Conservation (phyloP, 2,329 filamentous ascomycete genomes). For the Fusarium aywerte region DNA sequence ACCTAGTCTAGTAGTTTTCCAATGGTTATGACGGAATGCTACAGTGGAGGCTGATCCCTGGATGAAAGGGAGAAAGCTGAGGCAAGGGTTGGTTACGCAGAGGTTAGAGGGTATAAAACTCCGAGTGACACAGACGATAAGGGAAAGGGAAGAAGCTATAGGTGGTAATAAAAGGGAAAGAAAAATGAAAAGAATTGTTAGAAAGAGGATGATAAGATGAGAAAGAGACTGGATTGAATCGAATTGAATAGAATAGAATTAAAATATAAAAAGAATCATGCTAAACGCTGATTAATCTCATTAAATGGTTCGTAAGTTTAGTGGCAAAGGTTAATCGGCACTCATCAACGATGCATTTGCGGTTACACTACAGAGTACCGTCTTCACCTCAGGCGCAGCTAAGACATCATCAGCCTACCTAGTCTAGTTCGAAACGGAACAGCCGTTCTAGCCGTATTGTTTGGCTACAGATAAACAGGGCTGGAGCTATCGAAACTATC, state of each 20-base stretch:
- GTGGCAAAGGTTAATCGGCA: slow-evolving; percentile 27
- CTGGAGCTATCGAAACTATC: slow-evolving; percentile 8
- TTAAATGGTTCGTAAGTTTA: not conserved
- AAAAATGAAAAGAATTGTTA: not conserved
- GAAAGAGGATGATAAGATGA: not conserved
- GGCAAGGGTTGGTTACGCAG: slow-evolving; percentile 6
- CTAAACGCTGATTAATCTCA: slow-evolving; percentile 30
- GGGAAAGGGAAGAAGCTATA: not conserved
- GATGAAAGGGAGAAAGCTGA: not conserved
- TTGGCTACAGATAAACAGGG: slow-evolving; percentile 7
- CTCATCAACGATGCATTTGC: not conserved
- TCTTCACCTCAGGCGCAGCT: not conserved
- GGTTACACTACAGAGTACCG: not conserved
- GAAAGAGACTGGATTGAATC: not conserved
- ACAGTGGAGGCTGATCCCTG: slow-evolving; percentile 22
- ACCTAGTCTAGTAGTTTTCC: not conserved
- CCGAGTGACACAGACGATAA: not conserved
- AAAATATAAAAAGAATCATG: slow-evolving; percentile 6
- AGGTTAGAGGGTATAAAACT: slow-evolving; percentile 1
- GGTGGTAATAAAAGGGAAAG: not conserved
- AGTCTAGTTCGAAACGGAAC: slow-evolving; percentile 11
- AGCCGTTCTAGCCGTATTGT: slow-evolving; percentile 7
- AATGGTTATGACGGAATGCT: slow-evolving; percentile 41
- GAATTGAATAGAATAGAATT: not conserved
- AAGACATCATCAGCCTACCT: slow-evolving; percentile 17